A percentile compares a stretch with the other conserved stretches of the same genome.
phyloP scores from a whole-genome alignment of 768 basidiomycete species.

The Lactarius hengduanensis region DNA sequence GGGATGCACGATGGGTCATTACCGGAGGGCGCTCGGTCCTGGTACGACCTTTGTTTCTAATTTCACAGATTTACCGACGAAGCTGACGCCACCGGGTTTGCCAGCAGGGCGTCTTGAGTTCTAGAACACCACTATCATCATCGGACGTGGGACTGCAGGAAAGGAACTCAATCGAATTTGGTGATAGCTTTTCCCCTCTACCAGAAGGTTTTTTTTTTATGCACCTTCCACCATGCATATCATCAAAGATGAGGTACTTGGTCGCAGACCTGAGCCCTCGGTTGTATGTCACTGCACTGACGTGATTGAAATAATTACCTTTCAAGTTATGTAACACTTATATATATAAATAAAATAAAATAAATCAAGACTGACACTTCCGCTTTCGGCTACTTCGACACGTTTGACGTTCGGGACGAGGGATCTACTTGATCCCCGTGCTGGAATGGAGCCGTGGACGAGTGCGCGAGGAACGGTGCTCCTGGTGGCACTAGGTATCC shows the following conservation, averaged over 20 bases:
- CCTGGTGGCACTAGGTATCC: background rate
- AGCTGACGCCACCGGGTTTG: background rate
- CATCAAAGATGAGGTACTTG: no score
- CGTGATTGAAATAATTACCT: no score
- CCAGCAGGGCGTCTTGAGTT: background rate
- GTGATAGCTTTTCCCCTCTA: no score
- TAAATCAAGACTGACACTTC: background rate
- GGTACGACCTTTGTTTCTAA: constrained; percentile 42
- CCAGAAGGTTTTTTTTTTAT: no score
- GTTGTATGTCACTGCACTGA: no score
- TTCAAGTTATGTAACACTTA: no score
- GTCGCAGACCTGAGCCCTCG: no score
- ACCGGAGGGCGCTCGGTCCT: constrained; percentile 58
- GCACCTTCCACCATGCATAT: no score
- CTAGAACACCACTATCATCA: background rate
- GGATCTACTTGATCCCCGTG: background rate
- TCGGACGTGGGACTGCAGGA: background rate
- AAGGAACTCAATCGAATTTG: no score
- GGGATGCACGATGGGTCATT: constrained; percentile 65
- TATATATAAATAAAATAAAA: no score
- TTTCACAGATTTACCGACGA: background rate
- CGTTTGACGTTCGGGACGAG: background rate
- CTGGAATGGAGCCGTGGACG: background rate
- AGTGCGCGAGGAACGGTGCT: background rate
- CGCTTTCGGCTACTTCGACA: background rate